phyloP scores from a whole-genome alignment of 768 basidiomycete species.

The Tricholoma hemisulphureum region DNA sequence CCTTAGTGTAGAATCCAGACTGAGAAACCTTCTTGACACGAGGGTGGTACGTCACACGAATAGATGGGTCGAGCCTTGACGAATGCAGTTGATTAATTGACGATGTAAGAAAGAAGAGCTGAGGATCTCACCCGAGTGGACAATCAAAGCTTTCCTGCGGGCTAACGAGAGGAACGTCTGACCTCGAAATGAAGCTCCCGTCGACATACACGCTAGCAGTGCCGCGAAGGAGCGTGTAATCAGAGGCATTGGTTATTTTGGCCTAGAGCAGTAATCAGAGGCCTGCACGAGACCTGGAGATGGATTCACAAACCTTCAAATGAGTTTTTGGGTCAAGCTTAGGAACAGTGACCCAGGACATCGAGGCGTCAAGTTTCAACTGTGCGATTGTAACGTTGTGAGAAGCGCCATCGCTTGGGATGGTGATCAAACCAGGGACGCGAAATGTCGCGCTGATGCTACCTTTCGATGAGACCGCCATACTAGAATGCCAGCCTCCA shows the following conservation, averaged over 20 bases:
- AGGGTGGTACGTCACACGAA: constrained; percentile 41
- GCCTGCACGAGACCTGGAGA: not conserved
- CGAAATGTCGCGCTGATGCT: constrained; percentile 41
- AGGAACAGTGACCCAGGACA: constrained; percentile 45
- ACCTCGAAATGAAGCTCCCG: constrained; percentile 53
- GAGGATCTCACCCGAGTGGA: constrained; percentile 39
- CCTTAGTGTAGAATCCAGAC: constrained; percentile 35
- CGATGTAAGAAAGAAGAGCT: not conserved
- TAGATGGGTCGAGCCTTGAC: constrained; percentile 38
- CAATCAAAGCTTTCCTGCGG: constrained; percentile 46
- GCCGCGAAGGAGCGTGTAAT: constrained; percentile 51
- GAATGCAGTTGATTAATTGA: not conserved
- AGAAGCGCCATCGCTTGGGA: constrained; percentile 39
- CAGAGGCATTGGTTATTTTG: constrained; percentile 52
- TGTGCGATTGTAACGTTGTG: constrained; percentile 44
- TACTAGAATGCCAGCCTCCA: constrained; percentile 12
- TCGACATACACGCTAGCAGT: constrained; percentile 52
- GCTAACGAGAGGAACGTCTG: constrained; percentile 40
- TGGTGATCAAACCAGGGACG: constrained; percentile 40
- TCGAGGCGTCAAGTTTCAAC: constrained; percentile 34
- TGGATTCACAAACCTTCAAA: constrained; percentile 30
- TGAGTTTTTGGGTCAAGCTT: constrained; percentile 38
- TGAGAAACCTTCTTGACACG: constrained; percentile 32
- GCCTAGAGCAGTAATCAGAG: constrained; percentile 29
- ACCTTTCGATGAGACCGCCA: constrained; percentile 35